phyloP scores from a whole-genome alignment of 2,329 filamentous ascomycete species.

The Stagonosporopsis chrysanthemi region DNA sequence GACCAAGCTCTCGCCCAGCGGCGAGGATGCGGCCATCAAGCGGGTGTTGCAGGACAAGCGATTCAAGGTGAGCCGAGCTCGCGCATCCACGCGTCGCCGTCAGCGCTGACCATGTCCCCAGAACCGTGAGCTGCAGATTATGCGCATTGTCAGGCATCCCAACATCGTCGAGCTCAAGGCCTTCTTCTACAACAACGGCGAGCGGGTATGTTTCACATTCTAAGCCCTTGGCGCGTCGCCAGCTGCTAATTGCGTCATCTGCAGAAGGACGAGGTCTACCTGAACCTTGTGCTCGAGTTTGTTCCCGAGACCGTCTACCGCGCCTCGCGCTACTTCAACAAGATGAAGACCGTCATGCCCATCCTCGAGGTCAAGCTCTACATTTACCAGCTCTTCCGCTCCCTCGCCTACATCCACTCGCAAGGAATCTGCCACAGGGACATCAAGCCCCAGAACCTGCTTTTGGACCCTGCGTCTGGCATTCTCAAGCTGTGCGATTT shows the following conservation, averaged over 20 bases:
- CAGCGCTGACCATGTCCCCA: conserved; percentile 54
- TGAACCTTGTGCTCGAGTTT: conserved; percentile 97
- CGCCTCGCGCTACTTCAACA: conserved; percentile 98
- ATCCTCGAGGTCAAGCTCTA: conserved; percentile 99
- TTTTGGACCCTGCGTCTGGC: conserved; percentile 89
- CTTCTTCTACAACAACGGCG: conserved; percentile 99
- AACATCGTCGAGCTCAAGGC: conserved; percentile 99
- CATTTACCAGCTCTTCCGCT: conserved; percentile 99
- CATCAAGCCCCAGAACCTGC: conserved; percentile 98
- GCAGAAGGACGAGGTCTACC: conserved; percentile 90
- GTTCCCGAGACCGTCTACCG: conserved; percentile 98
- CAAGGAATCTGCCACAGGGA: conserved; percentile 99
- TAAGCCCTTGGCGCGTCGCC: conserved; percentile 23
- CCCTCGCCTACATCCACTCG: conserved; percentile 97
- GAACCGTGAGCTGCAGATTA: conserved; percentile 99
- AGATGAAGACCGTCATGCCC: conserved; percentile 99
- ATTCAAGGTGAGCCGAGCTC: conserved; percentile 80
- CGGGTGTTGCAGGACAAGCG: conserved; percentile 98
- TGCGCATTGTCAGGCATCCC: conserved; percentile 98
- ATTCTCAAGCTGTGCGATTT: conserved; percentile 98
- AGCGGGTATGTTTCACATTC: conserved; percentile 72
- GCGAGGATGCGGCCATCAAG: conserved; percentile 99
- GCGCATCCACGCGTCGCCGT: conserved; percentile 25
- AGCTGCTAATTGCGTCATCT: conserved; percentile 43
- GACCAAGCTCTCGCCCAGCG: conserved; percentile 96